Evolutionary conservation across 2,329 filamentous ascomycete species (phyloP).

Genomic region (Aspergillus brasiliensis): DNA sequence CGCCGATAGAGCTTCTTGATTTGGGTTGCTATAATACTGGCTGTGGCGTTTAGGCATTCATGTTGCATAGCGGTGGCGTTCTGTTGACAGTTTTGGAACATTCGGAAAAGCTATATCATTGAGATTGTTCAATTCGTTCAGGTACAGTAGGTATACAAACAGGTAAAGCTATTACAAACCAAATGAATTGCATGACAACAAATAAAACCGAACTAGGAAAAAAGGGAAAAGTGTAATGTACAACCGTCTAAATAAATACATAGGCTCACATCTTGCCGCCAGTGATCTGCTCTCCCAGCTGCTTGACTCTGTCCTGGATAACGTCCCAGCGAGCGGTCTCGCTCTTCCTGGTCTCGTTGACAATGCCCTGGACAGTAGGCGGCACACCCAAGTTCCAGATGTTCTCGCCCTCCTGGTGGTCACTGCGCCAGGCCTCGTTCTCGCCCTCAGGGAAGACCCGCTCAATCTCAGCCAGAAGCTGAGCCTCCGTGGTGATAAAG

Average conservation of each 20-base stretch:
- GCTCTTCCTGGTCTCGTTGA: conserved; percentile 33
- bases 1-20: background rate
- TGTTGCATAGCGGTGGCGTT: conserved; percentile 19
- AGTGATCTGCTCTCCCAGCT: conserved; percentile 67
- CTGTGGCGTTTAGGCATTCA: background rate
- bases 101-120: background rate
- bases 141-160: conserved; percentile 18
- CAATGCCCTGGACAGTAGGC: conserved; percentile 41
- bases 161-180: conserved; percentile 13
- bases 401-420: conserved; percentile 46
- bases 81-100: conserved; percentile 2
- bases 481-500: conserved; percentile 82
- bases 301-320: conserved; percentile 61
- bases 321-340: conserved; percentile 43
- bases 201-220: conserved; percentile 6
- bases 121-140: conserved; percentile 7
- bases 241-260: conserved; percentile 15
- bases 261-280: conserved; percentile 60
- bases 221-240: conserved; percentile 24
- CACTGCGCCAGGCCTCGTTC: conserved; percentile 47
- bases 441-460: conserved; percentile 69
- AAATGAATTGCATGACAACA: conserved; percentile 9
- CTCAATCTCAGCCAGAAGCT: conserved; percentile 74
- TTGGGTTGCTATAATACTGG: background rate
- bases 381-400: conserved; percentile 55